Percentiles rank a stretch among this genome's conserved stretches.
Conservation (phyloP, 148 eudicot species). For the Persicaria maculosa region DNA sequence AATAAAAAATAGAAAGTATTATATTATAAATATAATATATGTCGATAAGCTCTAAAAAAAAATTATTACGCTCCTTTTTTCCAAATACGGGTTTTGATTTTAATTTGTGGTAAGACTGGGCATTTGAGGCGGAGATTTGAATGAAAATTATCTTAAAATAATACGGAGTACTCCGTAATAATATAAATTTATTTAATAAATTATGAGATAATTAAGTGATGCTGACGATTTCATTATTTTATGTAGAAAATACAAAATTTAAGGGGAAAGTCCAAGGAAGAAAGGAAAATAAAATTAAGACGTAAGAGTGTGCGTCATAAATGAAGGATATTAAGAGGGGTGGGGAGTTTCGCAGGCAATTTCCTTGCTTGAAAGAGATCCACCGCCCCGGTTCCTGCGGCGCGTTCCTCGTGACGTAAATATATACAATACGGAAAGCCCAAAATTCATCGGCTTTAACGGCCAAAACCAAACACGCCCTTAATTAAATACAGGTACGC, state of each 20-base stretch:
- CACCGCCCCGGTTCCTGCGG: conserved; percentile 67
- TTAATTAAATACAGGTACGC: background rate
- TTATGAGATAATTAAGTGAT: background rate
- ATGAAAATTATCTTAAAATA: too few relatives aligned
- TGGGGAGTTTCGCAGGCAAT: conserved; percentile 6
- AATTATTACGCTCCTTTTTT: too few relatives aligned
- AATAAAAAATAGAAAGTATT: too few relatives aligned
- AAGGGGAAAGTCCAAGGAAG: background rate
- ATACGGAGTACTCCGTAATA: too few relatives aligned
- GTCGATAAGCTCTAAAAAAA: too few relatives aligned
- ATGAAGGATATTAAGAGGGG: background rate
- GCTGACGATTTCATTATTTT: background rate
- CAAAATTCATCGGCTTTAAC: background rate
- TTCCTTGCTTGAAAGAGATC: conserved; percentile 24
- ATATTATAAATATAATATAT: too few relatives aligned
- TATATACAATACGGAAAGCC: background rate
- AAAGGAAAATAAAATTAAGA: background rate
- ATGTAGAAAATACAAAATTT: too few relatives aligned
- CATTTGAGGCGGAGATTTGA: too few relatives aligned
- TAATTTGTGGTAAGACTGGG: too few relatives aligned
- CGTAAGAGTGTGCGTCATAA: conserved; percentile 14
- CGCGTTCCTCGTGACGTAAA: conserved; percentile 63
- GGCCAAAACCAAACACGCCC: conserved; percentile 8
- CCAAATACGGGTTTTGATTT: too few relatives aligned
- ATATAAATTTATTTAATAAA: too few relatives aligned